Base-by-base conservation (phyloP, 2,329 filamentous ascomycete species). In the Fusarium zealandicum region DNA sequence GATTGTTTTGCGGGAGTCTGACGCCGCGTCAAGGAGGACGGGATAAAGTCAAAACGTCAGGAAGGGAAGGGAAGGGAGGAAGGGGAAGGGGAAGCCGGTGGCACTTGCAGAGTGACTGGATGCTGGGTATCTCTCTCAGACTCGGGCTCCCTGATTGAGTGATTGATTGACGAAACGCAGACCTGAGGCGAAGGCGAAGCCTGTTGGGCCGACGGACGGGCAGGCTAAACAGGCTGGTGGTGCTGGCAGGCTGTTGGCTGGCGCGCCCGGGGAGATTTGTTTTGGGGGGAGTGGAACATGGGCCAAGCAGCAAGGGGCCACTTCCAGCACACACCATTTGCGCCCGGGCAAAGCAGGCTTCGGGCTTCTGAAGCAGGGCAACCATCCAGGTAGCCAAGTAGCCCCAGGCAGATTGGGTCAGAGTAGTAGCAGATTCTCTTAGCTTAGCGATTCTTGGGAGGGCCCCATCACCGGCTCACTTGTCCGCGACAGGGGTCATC, bases 1-100 rank as follows among this genome's bases (percentile, higher is more conserved):
- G 59, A 65, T 68, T 69, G 64, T 65, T 67, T 69, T 67, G 63
- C 59, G 49, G 63, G 58, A 67, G 57, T 66, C 63, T 65, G 62
- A 65, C 57, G 61, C 59, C 60, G 58, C 55, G 57, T 62, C 49
- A 55, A 60, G 55, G 54, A 51, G 54, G 49, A 51, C 49, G 51
- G 57, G 45, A 64, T 57, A 65, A 66, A 68, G 52, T 59, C 61
- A 66, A 67, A 67, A 52, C 60, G 48, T 51, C 36, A 53, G 56
- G 54, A 39, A 38, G 25, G 43, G 36, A 51, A 25, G 14, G 27
- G 28, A 31, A 16, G 37, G 48, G 53, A 57, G 25, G 31, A 37
- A 50, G 44, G 55, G 59, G 55, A 62, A 57, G 55, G 57, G 48
- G 52, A 50, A 51, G 51, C 40, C 51, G 42, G 64, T 59, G 59